Evolutionary conservation across 2,329 filamentous ascomycete species (phyloP), one percentile per base, ranked within the genome.

Genomic region (Pestalotiopsis sp.): DNA sequence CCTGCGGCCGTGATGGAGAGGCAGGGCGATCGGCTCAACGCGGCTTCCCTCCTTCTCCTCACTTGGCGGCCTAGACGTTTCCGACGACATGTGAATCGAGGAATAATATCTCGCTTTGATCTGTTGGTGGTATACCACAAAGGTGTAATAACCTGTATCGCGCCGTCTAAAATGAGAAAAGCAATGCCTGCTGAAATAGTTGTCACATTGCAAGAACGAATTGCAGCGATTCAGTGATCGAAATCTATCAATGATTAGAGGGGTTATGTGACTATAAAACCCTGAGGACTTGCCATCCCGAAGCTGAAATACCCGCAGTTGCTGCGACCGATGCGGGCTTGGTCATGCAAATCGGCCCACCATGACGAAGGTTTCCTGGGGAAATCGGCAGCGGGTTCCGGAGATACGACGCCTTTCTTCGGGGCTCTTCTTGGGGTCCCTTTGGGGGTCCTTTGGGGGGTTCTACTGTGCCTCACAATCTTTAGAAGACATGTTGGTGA

Each of bases 301-400:
- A 39, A 36, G 27, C 27, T 62, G 59, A 62, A 62, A 39, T 62
- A 62, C n/a, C 59, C 64, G 64, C 23, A 65, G 39, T 36, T 65
- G 31, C 41, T 23, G 38, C 20, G 14, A 66, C 64, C 20, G 20
- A 66, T 27, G 12, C 49, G 64, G 45, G 31, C 20, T 27, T 66
- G 64, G 49, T 31, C 45, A 57, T 66, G 64, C 64, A 66, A 52
- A 56, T 58, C 20, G 64, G 49, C 64, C 64, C 64, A 66, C 64
- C 64, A 66, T 65, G 61, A 65, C 41, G 64, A 58, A 27, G 59
- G 59, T 62, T 38, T 62, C 45, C 45, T 52, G 45, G 45, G 59
- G 59, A 36, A 59, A 27, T 59, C 57, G 57, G 57, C 25, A 62
- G 59, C 25, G 31, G 25, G n/a, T 62, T 36, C 59, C 59, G 27